These are phyloP conservation scores for Knoxia roxburghii DNA, from an alignment of 257 asterid species.

Conservation along the genomic window DNA sequence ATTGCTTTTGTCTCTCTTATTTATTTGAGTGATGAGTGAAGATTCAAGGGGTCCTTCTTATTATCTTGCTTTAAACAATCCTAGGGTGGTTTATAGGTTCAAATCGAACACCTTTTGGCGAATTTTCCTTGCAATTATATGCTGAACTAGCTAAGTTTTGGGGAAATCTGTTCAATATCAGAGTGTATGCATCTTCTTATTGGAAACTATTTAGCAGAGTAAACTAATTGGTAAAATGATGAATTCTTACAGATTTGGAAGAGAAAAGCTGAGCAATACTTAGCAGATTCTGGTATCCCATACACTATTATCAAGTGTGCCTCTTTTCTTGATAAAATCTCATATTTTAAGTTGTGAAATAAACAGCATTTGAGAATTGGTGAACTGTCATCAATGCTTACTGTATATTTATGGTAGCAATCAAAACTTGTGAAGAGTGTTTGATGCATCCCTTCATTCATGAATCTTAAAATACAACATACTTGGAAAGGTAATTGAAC, in stretches of 20 bases:
- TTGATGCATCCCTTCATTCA: too few species aligned
- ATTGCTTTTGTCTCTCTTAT: not conserved
- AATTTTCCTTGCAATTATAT: too few species aligned
- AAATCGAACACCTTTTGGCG: too few species aligned
- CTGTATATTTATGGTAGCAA: too few species aligned
- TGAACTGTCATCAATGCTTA: too few species aligned
- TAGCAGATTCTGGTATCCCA: slow-evolving; percentile 86
- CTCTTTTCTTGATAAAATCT: not conserved
- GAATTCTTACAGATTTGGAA: slow-evolving; percentile 61
- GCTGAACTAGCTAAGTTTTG: too few species aligned
- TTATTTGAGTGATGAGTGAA: too few species aligned
- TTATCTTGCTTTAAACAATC: too few species aligned
- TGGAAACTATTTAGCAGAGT: not conserved
- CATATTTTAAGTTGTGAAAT: not conserved
- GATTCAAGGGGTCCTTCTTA: too few species aligned
- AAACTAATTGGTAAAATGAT: slow-evolving; percentile 1
- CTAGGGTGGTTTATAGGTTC: too few species aligned
- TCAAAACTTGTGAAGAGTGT: not conserved
- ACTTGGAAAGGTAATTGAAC: not conserved
- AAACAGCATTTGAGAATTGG: not conserved
- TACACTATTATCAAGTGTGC: slow-evolving; percentile 83
- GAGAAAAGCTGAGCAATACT: slow-evolving; percentile 86
- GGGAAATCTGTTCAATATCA: not conserved
- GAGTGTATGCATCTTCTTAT: not conserved
- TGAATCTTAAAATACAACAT: not conserved